phyloP scores from a whole-genome alignment of 176 grass and related monocot species.

The Musa schizocarpa region DNA sequence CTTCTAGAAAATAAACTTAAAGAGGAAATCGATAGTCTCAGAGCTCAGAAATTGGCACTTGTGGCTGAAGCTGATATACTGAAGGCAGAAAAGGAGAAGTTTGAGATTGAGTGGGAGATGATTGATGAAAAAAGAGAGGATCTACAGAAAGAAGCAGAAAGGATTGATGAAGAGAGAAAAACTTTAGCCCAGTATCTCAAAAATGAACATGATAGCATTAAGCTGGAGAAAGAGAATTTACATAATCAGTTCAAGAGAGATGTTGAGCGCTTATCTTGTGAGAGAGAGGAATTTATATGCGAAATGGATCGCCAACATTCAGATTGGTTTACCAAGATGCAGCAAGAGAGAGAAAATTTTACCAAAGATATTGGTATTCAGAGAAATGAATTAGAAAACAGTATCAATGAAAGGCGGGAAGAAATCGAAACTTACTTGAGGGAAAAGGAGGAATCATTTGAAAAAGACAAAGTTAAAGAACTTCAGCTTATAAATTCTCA shows the following conservation, averaged over 20 bases:
- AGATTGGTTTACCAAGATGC: slow-evolving; percentile 53
- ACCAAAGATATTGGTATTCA: slow-evolving; percentile 65
- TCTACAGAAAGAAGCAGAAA: slow-evolving; percentile 49
- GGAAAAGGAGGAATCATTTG: slow-evolving; percentile 64
- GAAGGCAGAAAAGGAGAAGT: slow-evolving; percentile 81
- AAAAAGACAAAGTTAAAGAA: slow-evolving; percentile 59
- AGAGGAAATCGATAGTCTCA: slow-evolving; percentile 85
- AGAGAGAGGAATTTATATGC: slow-evolving; percentile 68
- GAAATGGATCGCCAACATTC: slow-evolving; percentile 71
- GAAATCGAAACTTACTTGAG: slow-evolving; percentile 61
- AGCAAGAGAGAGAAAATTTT: slow-evolving; percentile 74
- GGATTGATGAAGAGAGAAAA: slow-evolving; percentile 58
- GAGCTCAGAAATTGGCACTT: slow-evolving; percentile 67
- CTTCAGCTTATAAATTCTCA: slow-evolving; percentile 57
- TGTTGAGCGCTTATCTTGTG: slow-evolving; percentile 52
- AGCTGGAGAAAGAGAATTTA: slow-evolving; percentile 66
- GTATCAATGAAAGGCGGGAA: slow-evolving; percentile 50
- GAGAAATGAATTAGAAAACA: slow-evolving; percentile 56
- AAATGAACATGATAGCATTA: slow-evolving; percentile 57
- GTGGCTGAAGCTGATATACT: slow-evolving; percentile 63
- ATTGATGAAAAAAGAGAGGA: slow-evolving; percentile 87
- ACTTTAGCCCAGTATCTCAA: slow-evolving; percentile 43
- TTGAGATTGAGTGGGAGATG: slow-evolving; percentile 90
- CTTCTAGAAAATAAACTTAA: slow-evolving; percentile 68
- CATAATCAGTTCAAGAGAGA: slow-evolving; percentile 52